Evolutionary conservation across 345 rosid species (phyloP).

Genomic region (Lenwebbia sp.): DNA sequence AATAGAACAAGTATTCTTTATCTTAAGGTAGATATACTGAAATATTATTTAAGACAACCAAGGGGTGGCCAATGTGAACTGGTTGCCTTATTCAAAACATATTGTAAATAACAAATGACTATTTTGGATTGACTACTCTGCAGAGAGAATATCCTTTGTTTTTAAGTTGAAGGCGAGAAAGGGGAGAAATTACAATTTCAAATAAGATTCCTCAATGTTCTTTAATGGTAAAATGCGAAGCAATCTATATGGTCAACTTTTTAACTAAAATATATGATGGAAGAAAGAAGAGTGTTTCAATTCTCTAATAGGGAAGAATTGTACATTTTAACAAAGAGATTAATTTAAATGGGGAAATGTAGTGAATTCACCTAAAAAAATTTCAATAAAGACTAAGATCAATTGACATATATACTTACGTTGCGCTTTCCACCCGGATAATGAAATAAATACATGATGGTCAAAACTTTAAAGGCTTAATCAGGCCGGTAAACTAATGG

Average conservation of each 20-base stretch:
- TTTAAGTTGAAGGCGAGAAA: not conserved
- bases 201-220: not conserved
- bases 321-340: no score
- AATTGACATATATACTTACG: no score
- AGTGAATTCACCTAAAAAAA: no score
- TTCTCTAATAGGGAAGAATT: not conserved
- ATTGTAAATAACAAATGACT: not conserved
- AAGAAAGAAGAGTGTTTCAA: no score
- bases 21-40: not conserved
- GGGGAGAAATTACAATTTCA: not conserved
- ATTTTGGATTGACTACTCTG: not conserved
- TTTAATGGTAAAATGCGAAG: not conserved
- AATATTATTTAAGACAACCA: not conserved
- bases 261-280: not conserved
- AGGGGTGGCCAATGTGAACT: not conserved
- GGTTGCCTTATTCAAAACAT: not conserved
- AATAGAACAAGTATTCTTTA: not conserved
- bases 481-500: no score
- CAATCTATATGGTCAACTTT: not conserved
- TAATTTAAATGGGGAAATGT: no score
- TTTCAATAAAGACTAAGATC: no score
- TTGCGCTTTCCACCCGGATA: no score
- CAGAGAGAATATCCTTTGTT: not conserved
- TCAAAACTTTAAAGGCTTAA: no score
- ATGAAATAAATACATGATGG: no score